Evolutionary conservation across 2,329 filamentous ascomycete species (phyloP).

Genomic region (Phaeomoniella chlamydospora): DNA sequence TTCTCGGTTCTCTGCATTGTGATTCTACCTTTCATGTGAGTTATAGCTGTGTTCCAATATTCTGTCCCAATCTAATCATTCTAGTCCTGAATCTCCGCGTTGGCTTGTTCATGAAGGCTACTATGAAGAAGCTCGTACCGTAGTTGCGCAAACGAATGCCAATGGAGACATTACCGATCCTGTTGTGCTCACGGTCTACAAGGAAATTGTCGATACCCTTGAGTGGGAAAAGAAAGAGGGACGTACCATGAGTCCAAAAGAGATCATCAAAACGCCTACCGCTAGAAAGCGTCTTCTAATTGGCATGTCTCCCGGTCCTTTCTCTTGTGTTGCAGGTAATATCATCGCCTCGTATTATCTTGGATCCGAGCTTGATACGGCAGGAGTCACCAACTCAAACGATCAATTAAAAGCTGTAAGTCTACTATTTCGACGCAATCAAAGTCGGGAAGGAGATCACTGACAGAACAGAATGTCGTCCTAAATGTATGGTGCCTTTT

Average conservation of each 20-base stretch:
- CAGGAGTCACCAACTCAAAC: constrained; percentile 28
- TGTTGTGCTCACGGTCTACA: constrained; percentile 23
- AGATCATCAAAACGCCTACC: constrained; percentile 4
- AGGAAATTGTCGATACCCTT: constrained; percentile 29
- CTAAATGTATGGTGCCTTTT: constrained; percentile 36
- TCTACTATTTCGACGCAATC: too few species aligned
- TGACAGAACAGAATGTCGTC: constrained; percentile 25
- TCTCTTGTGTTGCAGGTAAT: constrained; percentile 22
- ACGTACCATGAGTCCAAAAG: constrained; percentile 10
- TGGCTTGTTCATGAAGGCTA: constrained; percentile 16
- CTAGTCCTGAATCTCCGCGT: neutral
- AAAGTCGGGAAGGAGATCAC: too few species aligned
- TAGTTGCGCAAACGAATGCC: constrained; percentile 29
- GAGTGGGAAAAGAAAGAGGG: constrained; percentile 6
- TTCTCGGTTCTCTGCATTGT: neutral
- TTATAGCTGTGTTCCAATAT: too few species aligned
- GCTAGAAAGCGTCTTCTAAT: constrained; percentile 23
- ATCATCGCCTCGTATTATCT: constrained; percentile 28
- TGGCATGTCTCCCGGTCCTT: constrained; percentile 19
- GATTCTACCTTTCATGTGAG: neutral
- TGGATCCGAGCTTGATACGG: constrained; percentile 26
- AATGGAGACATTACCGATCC: constrained; percentile 26
- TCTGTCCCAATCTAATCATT: too few species aligned
- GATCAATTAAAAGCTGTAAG: constrained; percentile 26
- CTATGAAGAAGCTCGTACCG: constrained; percentile 24